A percentile compares a stretch with the other conserved stretches of the same genome.
These are phyloP conservation scores for Phytopythium kandeliae DNA, from an alignment of 352 stramenopile species.

Conservation along the genomic window DNA sequence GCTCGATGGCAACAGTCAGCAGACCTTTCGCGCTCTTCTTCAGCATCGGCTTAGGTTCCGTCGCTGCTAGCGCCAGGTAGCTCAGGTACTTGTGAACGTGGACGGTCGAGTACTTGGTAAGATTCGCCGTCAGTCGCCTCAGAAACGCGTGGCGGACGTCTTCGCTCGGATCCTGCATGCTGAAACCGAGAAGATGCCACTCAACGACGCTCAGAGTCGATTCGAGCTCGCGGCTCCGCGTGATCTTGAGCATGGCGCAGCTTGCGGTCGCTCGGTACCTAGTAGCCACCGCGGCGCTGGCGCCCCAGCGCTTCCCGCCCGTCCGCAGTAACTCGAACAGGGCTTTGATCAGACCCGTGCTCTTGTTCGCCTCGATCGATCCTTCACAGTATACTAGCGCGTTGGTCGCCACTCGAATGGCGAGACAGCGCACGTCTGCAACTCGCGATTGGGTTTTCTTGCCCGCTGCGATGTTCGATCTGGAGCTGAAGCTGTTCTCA, in stretches of 20 bases:
- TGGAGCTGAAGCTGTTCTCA: slow-evolving; percentile 5
- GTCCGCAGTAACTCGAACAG: slow-evolving; percentile 61
- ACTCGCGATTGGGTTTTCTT: slow-evolving; percentile 19
- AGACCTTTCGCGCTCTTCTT: slow-evolving; percentile 54
- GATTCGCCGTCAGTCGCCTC: slow-evolving; percentile 64
- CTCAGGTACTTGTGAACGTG: slow-evolving; percentile 80
- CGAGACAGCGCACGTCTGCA: slow-evolving; percentile 47
- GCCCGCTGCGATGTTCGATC: slow-evolving; percentile 9
- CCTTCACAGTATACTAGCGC: slow-evolving; percentile 38
- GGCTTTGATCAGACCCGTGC: slow-evolving; percentile 33
- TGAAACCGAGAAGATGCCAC: slow-evolving; percentile 77
- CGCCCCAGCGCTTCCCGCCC: slow-evolving; percentile 41
- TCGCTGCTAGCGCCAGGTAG: slow-evolving; percentile 63
- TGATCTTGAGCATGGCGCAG: slow-evolving; percentile 55
- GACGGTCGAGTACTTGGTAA: slow-evolving; percentile 56
- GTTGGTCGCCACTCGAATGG: slow-evolving; percentile 59
- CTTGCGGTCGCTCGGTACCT: slow-evolving; percentile 48
- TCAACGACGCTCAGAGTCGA: slow-evolving; percentile 39
- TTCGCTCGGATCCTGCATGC: slow-evolving; percentile 68
- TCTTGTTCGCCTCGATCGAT: slow-evolving; percentile 14
- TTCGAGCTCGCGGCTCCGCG: slow-evolving; percentile 53
- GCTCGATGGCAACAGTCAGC: slow-evolving; percentile 49
- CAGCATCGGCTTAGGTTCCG: slow-evolving; percentile 34
- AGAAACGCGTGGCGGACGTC: slow-evolving; percentile 66
- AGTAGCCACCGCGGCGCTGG: slow-evolving; percentile 25